A percentile compares a stretch with the other conserved stretches of the same genome.
phyloP scores from a whole-genome alignment of 192 early-diverging fungal species.

The Entrophospora sp. region DNA sequence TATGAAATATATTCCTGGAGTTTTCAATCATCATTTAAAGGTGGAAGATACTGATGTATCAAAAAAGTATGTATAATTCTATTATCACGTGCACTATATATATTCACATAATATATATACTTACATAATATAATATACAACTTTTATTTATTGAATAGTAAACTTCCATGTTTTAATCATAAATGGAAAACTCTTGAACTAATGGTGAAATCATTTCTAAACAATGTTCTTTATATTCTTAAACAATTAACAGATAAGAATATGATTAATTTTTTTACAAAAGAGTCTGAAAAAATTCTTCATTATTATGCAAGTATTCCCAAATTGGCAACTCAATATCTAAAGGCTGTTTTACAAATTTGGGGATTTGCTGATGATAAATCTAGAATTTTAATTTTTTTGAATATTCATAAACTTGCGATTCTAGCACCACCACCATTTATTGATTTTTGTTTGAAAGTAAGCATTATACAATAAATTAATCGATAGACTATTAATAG shows the following conservation, averaged over 20 bases:
- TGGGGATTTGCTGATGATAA: conserved; percentile 44
- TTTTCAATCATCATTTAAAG: conserved; percentile 62
- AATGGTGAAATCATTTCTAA: conserved; percentile 76
- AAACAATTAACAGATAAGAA: conserved; percentile 73
- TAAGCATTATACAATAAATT: conserved; percentile 1
- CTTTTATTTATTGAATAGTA: conserved; percentile 23
- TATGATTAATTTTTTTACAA: conserved; percentile 78
- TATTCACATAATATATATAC: neutral
- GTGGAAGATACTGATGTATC: conserved; percentile 14
- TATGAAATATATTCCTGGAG: conserved; percentile 57
- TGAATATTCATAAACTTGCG: conserved; percentile 71
- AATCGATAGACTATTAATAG: too few species aligned
- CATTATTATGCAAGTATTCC: conserved; percentile 77
- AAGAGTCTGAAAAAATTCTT: conserved; percentile 67
- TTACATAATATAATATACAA: conserved; percentile 17
- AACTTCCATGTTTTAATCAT: conserved; percentile 28
- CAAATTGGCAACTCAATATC: conserved; percentile 72
- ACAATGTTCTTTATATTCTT: conserved; percentile 65
- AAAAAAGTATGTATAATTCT: neutral
- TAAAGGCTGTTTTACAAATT: conserved; percentile 47
- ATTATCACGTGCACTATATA: neutral
- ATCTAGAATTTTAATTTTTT: conserved; percentile 73
- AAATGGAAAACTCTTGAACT: conserved; percentile 72
- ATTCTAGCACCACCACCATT: conserved; percentile 24
- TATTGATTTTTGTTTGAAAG: conserved; percentile 27